Percentiles rank a stretch among this genome's conserved stretches.
Conservation (phyloP, 2,329 filamentous ascomycete genomes). For the Herpotrichia juniperi region DNA sequence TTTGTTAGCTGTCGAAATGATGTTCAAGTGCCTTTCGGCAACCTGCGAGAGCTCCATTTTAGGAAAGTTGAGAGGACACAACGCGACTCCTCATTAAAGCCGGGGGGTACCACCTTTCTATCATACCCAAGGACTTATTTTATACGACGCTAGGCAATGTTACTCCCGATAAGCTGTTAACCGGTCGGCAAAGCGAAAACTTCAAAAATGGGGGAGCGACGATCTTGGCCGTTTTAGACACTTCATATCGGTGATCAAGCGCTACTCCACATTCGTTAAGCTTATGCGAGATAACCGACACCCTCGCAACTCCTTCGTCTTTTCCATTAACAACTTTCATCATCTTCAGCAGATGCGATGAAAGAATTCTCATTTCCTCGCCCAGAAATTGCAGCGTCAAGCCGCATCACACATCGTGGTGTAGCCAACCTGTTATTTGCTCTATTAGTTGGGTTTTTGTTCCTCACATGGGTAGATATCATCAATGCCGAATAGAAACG, state of each 20-base stretch:
- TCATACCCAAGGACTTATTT: not conserved
- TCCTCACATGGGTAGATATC: not conserved
- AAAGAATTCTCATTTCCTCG: not conserved
- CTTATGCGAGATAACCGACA: not conserved
- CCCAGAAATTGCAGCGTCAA: not conserved
- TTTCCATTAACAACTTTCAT: not conserved
- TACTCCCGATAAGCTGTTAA: not conserved
- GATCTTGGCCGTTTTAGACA: not conserved
- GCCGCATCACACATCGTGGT: not conserved
- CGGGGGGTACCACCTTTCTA: not conserved
- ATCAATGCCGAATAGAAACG: not conserved
- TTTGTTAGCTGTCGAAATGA: not conserved
- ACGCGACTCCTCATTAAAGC: not conserved
- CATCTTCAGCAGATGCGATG: not conserved
- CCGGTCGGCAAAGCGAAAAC: not conserved
- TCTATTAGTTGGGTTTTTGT: not conserved
- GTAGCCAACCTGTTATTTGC: not conserved
- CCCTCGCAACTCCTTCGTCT: not conserved
- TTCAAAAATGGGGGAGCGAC: not conserved
- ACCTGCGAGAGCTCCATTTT: slow-evolving; percentile 3
- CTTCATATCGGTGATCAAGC: not conserved
- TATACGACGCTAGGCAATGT: not conserved
- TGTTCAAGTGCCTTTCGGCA: slow-evolving; percentile 4
- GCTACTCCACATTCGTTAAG: not conserved
- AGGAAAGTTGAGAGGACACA: not conserved